Conservation (phyloP, 202 grass and related monocot species). For the Bolboschoenoplectus hybrid region DNA sequence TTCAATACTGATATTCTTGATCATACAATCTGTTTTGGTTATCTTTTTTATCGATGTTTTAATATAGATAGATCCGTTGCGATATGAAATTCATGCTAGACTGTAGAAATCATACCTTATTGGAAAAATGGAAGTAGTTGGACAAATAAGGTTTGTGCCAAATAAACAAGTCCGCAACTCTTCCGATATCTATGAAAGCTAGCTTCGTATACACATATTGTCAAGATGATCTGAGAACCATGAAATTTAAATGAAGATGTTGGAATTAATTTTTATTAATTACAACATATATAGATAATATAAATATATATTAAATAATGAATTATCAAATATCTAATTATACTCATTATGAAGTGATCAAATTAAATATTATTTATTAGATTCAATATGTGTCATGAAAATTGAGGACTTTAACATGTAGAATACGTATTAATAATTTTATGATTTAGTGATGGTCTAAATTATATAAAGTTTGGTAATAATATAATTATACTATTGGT, state of each 20-base stretch:
- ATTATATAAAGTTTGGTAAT: no score
- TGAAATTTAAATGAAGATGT: not conserved
- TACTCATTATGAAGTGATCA: no score
- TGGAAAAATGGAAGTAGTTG: not conserved
- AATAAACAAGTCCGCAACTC: slow-evolving; percentile 19
- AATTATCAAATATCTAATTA: no score
- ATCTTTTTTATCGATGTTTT: not conserved
- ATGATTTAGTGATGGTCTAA: no score
- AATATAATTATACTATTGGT: no score
- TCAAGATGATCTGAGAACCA: not conserved
- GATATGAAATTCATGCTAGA: not conserved
- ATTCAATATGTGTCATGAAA: no score
- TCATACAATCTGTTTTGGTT: not conserved
- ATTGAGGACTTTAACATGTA: no score
- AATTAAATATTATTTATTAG: no score
- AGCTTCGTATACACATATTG: not conserved
- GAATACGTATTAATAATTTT: no score
- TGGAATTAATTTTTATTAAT: no score
- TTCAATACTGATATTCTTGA: not conserved
- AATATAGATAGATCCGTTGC: not conserved
- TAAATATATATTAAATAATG: no score
- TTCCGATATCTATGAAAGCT: not conserved
- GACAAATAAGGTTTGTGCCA: not conserved
- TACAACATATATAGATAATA: no score
- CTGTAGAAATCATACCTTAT: slow-evolving; percentile 20